Conservation (phyloP, 495 filamentous ascomycete genomes). For the Apiosordaria backusii region DNA sequence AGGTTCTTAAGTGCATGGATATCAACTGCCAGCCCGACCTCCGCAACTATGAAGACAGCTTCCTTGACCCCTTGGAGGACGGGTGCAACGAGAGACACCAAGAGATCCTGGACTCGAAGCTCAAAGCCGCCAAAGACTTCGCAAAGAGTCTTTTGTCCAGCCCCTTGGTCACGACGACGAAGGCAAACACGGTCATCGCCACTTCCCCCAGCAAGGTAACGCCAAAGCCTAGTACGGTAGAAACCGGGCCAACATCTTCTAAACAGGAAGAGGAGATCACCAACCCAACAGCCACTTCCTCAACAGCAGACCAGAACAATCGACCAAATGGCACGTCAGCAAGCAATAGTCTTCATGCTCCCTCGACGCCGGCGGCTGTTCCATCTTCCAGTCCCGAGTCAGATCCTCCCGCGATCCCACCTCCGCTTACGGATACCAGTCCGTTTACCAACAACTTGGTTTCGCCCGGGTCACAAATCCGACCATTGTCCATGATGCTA, state of each 20-base stretch:
- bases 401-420: not conserved
- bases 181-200: not conserved
- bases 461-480: not conserved
- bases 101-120: conserved; percentile 20
- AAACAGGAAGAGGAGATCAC: not conserved
- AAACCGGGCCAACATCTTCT: not conserved
- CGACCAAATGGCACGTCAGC: not conserved
- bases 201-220: not conserved
- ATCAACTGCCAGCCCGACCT: conserved; percentile 29
- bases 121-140: conserved; percentile 23
- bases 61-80: conserved; percentile 24
- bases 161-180: conserved; percentile 15
- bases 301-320: not conserved
- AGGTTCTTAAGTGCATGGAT: conserved; percentile 30
- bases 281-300: not conserved
- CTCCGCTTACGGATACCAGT: not conserved
- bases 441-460: not conserved
- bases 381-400: not conserved
- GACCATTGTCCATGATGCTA: not conserved
- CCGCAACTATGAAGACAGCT: conserved; percentile 17
- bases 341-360: not conserved
- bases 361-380: not conserved
- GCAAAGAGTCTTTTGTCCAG: conserved; percentile 23
- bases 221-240: not conserved
- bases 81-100: conserved; percentile 22